Conservation (phyloP, 805 yeast genomes). For the Torulaspora franciscae region DNA sequence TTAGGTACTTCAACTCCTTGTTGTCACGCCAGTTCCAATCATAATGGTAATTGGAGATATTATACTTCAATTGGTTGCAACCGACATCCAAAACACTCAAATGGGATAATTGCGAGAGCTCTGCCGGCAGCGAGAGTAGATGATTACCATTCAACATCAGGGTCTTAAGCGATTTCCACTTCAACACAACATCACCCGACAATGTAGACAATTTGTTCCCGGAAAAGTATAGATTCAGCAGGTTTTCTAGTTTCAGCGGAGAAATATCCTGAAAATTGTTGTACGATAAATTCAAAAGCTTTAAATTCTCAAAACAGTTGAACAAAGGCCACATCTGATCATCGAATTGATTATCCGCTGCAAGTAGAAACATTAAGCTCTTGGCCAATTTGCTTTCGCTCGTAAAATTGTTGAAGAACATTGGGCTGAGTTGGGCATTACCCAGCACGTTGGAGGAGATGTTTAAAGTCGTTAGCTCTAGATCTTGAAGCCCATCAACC, state of each 20-base stretch:
- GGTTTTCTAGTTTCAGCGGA: slow-evolving; percentile 52
- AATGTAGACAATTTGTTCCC: slow-evolving; percentile 77
- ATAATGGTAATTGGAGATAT: slow-evolving; percentile 88
- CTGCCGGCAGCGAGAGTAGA: slow-evolving; percentile 83
- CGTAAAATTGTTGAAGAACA: slow-evolving; percentile 46
- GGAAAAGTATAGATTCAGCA: slow-evolving; percentile 67
- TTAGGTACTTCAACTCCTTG: slow-evolving; percentile 65
- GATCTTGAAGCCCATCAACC: slow-evolving; percentile 62
- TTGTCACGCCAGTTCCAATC: slow-evolving; percentile 98
- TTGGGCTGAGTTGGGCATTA: slow-evolving; percentile 16
- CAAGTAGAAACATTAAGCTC: slow-evolving; percentile 51
- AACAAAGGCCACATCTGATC: slow-evolving; percentile 73
- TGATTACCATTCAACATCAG: slow-evolving; percentile 78
- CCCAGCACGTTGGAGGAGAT: slow-evolving; percentile 68
- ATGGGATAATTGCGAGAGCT: slow-evolving; percentile 60
- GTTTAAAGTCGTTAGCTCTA: slow-evolving; percentile 58
- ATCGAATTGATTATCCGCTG: slow-evolving; percentile 78
- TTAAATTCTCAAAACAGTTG: slow-evolving; percentile 53
- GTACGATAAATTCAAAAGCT: slow-evolving; percentile 69
- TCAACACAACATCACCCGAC: slow-evolving; percentile 78
- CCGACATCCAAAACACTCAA: slow-evolving; percentile 82
- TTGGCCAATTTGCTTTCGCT: slow-evolving; percentile 38
- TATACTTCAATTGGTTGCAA: slow-evolving; percentile 82
- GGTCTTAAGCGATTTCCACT: slow-evolving; percentile 52
- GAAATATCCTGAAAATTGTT: slow-evolving; percentile 83